Evolutionary conservation across 139 green algal species (phyloP), one percentile per base, ranked within the genome.

Genomic region (Chlorokybus atmophyticus): DNA sequence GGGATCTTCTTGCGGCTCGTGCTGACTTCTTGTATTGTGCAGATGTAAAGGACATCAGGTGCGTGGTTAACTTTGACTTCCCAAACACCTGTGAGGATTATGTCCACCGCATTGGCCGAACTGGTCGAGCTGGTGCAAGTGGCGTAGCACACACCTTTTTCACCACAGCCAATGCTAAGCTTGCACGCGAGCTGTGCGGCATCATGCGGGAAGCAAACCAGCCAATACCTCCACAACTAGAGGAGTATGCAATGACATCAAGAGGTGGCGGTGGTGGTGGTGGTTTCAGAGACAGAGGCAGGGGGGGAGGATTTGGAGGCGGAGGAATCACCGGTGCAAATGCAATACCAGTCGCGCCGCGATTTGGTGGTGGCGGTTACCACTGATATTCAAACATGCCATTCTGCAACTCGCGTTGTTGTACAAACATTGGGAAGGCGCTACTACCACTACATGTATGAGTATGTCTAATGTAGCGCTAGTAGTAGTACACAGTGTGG

Each of bases 81-180:
- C 87, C 88, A 19, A 28, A 42, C 27, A 77, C 62, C 27, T 57
- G 94, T 14, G 86, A 95, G 49, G 71, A 79, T 2, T 96, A 96
- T 75, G 78, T 95, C 21, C 88, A 96, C 76, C 69, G 87, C 2
- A 85, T 94, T 38, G 88, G 88, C 0, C 71, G 90, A 19, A 95
- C 90, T 0, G 90, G 88, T 1, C 79, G 90, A 2, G 74, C 94
- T 48, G 79, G 83, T 24, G 72, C 75, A 7, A 70, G 75, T 29
- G 91, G 91, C 25, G 85, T 94, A 35, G 80, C 49, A 35, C 41
- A 42, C 30, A 67, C 70, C 0, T 78, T 78, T 35, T 78, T 68
- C 55, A 78, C 63, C 3, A 35, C 32, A 2, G 41, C 30, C 21
- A 71, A 68, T 27, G 63, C 63, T 19, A 63, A 63, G 57, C 63